A percentile compares a stretch with the other conserved stretches of the same genome.
Evolutionary conservation across 768 basidiomycete genomes (phyloP).

Genomic region (Lactifluus hygrophoroides): DNA sequence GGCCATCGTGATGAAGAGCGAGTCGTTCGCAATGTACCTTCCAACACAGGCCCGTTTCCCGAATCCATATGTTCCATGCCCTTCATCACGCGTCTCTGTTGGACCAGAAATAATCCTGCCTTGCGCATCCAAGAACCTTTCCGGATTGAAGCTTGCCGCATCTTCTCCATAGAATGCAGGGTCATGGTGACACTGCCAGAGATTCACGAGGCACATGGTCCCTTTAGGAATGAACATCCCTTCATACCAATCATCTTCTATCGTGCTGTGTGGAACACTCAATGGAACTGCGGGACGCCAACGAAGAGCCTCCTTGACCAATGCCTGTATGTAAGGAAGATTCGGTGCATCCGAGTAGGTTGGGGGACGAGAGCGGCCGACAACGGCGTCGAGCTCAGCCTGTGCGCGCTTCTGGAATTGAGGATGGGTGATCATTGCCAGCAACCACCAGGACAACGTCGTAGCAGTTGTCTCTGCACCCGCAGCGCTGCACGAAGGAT

Average conservation of each 20-base stretch:
- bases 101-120: slow-evolving; percentile 1
- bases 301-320: slow-evolving; percentile 1
- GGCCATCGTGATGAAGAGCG: slow-evolving; percentile 19
- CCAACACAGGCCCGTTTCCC: slow-evolving; percentile 19
- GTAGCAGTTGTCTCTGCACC: slow-evolving; percentile 3
- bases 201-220: slow-evolving; percentile 26
- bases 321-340: slow-evolving; percentile 6
- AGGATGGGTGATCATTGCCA: slow-evolving; percentile 18
- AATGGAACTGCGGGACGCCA: slow-evolving; percentile 2
- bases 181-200: slow-evolving; percentile 8
- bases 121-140: slow-evolving; percentile 16
- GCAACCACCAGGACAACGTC: slow-evolving; percentile 2
- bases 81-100: slow-evolving; percentile 6
- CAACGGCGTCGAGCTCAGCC: slow-evolving; percentile 1
- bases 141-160: slow-evolving; percentile 17
- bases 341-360: not conserved
- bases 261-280: not conserved
- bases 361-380: not conserved
- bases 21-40: slow-evolving; percentile 14
- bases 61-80: slow-evolving; percentile 14
- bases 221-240: slow-evolving; percentile 30
- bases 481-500: not conserved
- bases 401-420: slow-evolving; percentile 7
- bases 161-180: slow-evolving; percentile 8
- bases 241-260: slow-evolving; percentile 25